Evolutionary conservation across 495 filamentous ascomycete species (phyloP), one percentile per base, ranked within the genome.

Genomic region (Xylaria grammica): DNA sequence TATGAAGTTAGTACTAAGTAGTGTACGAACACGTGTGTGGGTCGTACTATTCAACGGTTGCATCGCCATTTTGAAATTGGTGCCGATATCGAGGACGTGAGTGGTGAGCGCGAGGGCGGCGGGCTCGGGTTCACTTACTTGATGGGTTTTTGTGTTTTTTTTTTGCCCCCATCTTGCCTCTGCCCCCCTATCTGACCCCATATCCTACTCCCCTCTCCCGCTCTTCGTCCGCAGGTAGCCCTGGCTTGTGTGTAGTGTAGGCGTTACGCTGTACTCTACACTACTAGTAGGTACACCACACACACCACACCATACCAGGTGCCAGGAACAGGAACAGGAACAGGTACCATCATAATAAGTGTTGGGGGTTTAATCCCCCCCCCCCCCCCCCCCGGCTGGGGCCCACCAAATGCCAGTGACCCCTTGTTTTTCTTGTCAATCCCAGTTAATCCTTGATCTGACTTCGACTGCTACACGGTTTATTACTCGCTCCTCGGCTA

Each of bases 331-430:
- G 34, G 6, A 36, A 5, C 34, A 5, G 11, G 34, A 36, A 11
- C 34, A 11, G 11, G 34, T 11, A 11, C 5, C 11, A 11, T 6
- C 34, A 42, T 17, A 10, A 34, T 19, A 48, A 34, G 56, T 5
- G 40, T 48, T 46, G 56, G 56, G 54, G 40, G 17, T 42, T 59
- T 48, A 59, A 59, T 48, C 56, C 46, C 34, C 56, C 48, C 56
- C 46, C 56, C 56, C 40, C 56, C 56, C 46, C 34, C 56, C 48
- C 56, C 46, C 56, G 40, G 56, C 56, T 13, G 44, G 19, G 42
- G 22, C 48, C 56, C 56, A 59, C 56, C 29, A 59, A n/a, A 17
- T 46, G n/a, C 38, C 44, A 34, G 19, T 10, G 29, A 36, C 27
- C 42, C 56, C 56, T 59, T 48, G 56, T 42, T 17, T 40, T 59